These are phyloP conservation scores for Fraxinus excelsior DNA, from an alignment of 257 asterid species.

Conservation along the genomic window DNA sequence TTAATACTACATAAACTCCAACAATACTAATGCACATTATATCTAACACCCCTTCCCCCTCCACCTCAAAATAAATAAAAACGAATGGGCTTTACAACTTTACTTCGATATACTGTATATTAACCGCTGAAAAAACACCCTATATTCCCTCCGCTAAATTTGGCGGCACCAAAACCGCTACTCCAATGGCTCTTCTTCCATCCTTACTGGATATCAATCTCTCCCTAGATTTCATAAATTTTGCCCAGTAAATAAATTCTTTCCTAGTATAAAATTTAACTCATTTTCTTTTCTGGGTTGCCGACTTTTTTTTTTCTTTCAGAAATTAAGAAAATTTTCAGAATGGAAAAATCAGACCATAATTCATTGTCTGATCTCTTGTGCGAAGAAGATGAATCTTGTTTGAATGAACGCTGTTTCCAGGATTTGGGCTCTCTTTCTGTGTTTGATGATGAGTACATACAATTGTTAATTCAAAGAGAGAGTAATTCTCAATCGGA, in stretches of 20 bases:
- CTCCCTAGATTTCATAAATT: conserved; percentile 35
- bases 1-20: no score
- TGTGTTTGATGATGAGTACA: conserved; percentile 4
- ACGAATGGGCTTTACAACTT: no score
- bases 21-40: no score
- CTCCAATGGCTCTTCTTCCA: conserved; percentile 13
- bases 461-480: conserved; percentile 19
- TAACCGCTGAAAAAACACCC: background rate
- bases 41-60: no score
- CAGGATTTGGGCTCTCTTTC: conserved; percentile 25
- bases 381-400: conserved; percentile 40
- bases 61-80: no score
- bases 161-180: conserved; percentile 45
- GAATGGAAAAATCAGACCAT: conserved; percentile 26
- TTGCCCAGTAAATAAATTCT: background rate
- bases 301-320: background rate
- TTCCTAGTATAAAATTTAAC: background rate
- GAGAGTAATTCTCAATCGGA: conserved; percentile 24
- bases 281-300: background rate
- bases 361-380: conserved; percentile 33
- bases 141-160: conserved; percentile 38
- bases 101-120: background rate
- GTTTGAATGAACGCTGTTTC: conserved; percentile 10
- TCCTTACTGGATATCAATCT: conserved; percentile 1
- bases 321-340: background rate